These are phyloP conservation scores for Cardamine chenopodiifolia DNA, from an alignment of 345 rosid genomes.

Conservation along the genomic window DNA sequence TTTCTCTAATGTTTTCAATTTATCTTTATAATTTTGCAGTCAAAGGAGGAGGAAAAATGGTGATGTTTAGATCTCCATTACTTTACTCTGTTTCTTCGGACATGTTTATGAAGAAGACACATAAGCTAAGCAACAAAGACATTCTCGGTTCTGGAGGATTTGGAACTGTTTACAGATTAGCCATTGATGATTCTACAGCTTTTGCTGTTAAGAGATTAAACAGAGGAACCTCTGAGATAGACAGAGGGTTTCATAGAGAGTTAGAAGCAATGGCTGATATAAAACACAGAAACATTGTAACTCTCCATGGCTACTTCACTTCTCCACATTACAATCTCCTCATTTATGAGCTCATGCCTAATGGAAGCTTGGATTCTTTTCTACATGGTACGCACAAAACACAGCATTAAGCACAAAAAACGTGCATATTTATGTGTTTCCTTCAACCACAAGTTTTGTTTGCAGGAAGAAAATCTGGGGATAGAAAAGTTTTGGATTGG, in stretches of 20 bases:
- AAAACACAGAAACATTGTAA: constrained; percentile 82
- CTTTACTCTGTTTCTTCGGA: constrained; percentile 58
- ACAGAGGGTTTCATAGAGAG: constrained; percentile 75
- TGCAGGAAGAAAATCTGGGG: constrained; percentile 54
- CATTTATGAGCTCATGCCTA: constrained; percentile 84
- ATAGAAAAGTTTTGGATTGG: constrained; percentile 61
- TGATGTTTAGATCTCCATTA: constrained; percentile 65
- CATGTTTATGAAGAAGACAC: constrained; percentile 59
- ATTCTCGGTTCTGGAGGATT: constrained; percentile 78
- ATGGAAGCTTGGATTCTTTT: constrained; percentile 68
- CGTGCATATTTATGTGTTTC: not conserved
- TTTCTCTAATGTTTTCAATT: constrained; percentile 5
- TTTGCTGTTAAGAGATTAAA: constrained; percentile 81
- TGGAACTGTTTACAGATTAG: constrained; percentile 74
- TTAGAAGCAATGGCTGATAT: constrained; percentile 84
- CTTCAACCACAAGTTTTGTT: constrained; percentile 9
- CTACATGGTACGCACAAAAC: constrained; percentile 53
- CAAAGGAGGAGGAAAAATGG: constrained; percentile 72
- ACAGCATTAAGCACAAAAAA: not conserved
- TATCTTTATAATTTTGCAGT: not conserved
- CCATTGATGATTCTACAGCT: constrained; percentile 52
- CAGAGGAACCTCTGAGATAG: constrained; percentile 72
- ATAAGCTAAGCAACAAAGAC: constrained; percentile 70
- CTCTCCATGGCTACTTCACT: constrained; percentile 78
- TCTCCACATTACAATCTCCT: constrained; percentile 69